phyloP scores from a whole-genome alignment of 345 rosid species.

The Hevea brasiliensis region DNA sequence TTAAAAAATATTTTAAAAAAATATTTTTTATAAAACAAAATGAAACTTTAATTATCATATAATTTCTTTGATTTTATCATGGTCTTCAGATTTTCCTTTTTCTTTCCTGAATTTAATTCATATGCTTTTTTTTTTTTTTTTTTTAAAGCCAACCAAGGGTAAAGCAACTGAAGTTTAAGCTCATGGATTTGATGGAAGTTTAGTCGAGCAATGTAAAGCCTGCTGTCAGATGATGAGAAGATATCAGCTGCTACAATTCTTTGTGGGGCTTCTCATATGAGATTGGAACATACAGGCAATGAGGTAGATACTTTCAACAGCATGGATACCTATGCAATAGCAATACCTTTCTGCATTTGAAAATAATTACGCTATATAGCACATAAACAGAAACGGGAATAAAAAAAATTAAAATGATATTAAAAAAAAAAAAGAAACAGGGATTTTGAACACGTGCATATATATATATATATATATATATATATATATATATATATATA shows the following conservation, averaged over 20 bases:
- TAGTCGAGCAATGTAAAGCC: slow-evolving; percentile 85
- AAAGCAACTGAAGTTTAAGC: slow-evolving; percentile 75
- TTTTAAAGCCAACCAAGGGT: slow-evolving; percentile 59
- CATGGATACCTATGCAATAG: not conserved
- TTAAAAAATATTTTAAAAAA: too few relatives aligned
- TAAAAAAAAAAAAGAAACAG: too few relatives aligned
- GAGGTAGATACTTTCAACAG: not conserved
- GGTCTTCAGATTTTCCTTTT: slow-evolving; percentile 56
- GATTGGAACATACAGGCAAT: slow-evolving; percentile 92
- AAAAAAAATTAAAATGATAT: too few relatives aligned
- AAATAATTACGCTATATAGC: too few relatives aligned
- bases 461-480: too few relatives aligned
- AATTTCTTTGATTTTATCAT: slow-evolving; percentile 33
- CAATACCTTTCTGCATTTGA: not conserved
- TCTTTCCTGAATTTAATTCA: slow-evolving; percentile 60
- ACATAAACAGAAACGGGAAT: too few relatives aligned
- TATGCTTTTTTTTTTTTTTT: slow-evolving; percentile 63
- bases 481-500: too few relatives aligned
- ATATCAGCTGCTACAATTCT: slow-evolving; percentile 82
- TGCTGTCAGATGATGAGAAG: slow-evolving; percentile 85
- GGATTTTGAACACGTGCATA: too few relatives aligned
- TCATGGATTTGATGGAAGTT: too few relatives aligned
- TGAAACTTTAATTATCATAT: too few relatives aligned
- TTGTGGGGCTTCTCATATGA: slow-evolving; percentile 82
- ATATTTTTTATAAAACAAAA: too few relatives aligned